Conservation (phyloP, 768 basidiomycete genomes). For the Serendipita sp. region DNA sequence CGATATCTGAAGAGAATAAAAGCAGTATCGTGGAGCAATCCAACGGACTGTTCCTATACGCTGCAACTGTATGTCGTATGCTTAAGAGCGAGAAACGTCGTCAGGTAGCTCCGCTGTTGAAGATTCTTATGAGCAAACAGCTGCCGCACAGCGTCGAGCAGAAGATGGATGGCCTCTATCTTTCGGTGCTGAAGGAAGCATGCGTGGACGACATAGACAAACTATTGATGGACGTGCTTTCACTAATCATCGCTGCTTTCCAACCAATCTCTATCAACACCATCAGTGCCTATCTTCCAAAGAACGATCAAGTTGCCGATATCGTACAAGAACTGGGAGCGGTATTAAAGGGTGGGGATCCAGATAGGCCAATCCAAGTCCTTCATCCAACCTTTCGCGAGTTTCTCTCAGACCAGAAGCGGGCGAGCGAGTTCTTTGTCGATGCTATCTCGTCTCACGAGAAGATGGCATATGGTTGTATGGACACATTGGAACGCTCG, state of each 20-base stretch:
- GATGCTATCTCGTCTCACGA: background rate
- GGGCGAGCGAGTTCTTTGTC: background rate
- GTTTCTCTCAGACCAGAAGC: background rate
- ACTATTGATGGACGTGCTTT: background rate
- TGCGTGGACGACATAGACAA: background rate
- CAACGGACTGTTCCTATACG: background rate
- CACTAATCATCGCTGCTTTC: background rate
- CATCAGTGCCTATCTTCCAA: background rate
- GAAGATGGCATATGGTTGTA: background rate
- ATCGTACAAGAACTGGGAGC: background rate
- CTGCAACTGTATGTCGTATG: background rate
- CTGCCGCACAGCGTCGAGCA: background rate
- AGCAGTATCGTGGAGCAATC: background rate
- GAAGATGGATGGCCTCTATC: background rate
- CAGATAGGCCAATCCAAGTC: background rate
- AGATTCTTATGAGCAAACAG: background rate
- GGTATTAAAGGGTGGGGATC: background rate
- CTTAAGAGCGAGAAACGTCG: background rate
- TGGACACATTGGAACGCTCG: background rate
- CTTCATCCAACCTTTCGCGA: background rate
- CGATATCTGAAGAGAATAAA: background rate
- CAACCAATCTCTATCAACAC: conserved; percentile 2
- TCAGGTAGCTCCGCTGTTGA: background rate
- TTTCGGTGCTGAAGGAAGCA: background rate
- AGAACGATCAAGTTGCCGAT: background rate